Evolutionary conservation across 164 flowering plant species (phyloP), one percentile per base, ranked within the genome.

Genomic region (Nelumbo lutea): DNA sequence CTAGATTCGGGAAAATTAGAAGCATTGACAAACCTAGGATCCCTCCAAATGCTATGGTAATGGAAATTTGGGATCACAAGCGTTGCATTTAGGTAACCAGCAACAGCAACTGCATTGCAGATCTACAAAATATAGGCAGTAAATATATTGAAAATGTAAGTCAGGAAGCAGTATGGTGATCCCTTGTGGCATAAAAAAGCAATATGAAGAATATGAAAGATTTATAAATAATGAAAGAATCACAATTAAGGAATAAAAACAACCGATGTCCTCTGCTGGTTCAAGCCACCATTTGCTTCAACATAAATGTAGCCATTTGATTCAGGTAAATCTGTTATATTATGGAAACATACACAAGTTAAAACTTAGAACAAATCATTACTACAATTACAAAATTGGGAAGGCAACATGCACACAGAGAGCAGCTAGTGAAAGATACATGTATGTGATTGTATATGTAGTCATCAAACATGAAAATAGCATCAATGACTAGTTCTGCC

Each of bases 61-160:
- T 89, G 95, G 70, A 96, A 93, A 76, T 93, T 83, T 63, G 99
- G 99, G 66, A 96, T 85, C 11, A 96, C 76, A 74, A 96, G 95
- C 27, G 98, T 96, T 67, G 98, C 98, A 88, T 96, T 96, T 62
- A 93, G 86, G 81, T 83, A 88, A 57, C 93, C 99, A 0, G 99
- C 99, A 70, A 96, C 93, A 61, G 98, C 97, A 77, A 93, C 99
- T 56, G 99, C 99, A 86, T 96, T 96, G 86, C 99, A 85, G 80
- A 96, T 90, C 99, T 95, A 75, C 76, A 83, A 65, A 67, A 60
- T 51, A 83, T 47, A 66, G 39, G 67, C 27, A 71, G 38, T 50
- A 73, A 72, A 46, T 43, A 52, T 14, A 59, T 65, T 67, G 43
- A 61, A 46, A 51, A 69, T 41, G 74, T 64, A 51, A 71, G 73